phyloP scores from a whole-genome alignment of 345 rosid species.

The Syzygium oleosum region DNA sequence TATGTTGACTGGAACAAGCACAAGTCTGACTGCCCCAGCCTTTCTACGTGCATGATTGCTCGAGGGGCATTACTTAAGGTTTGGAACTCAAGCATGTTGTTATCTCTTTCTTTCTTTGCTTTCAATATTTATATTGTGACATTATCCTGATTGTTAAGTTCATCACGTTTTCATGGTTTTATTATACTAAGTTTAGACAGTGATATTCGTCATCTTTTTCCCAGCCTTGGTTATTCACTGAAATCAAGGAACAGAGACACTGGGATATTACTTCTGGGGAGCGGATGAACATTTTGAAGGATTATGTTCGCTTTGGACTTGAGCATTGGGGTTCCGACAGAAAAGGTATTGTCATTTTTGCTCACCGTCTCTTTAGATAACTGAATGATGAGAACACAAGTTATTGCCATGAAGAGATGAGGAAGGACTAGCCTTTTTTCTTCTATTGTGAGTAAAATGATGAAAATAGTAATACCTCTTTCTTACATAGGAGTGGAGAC shows the following conservation, averaged over 20 bases:
- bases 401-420: neutral
- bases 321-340: constrained; percentile 96
- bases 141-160: neutral
- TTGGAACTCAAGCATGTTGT: neutral
- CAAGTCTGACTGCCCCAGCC: constrained; percentile 66
- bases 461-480: neutral
- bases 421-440: neutral
- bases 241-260: constrained; percentile 90
- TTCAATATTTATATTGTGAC: neutral
- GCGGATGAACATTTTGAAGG: constrained; percentile 75
- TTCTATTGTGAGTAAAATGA: neutral
- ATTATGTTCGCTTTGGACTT: constrained; percentile 70
- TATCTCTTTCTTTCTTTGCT: neutral
- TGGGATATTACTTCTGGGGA: constrained; percentile 93
- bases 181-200: neutral
- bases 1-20: constrained; percentile 82
- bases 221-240: constrained; percentile 99
- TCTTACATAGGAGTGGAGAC: constrained; percentile 67
- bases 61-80: constrained; percentile 93
- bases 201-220: neutral
- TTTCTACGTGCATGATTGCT: constrained; percentile 85
- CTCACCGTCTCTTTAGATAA: neutral
- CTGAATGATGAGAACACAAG: neutral
- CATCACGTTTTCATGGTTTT: neutral
- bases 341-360: constrained; percentile 42